phyloP scores from a whole-genome alignment of 2,329 filamentous ascomycete species.

The Chrysoporthe austroafricana region DNA sequence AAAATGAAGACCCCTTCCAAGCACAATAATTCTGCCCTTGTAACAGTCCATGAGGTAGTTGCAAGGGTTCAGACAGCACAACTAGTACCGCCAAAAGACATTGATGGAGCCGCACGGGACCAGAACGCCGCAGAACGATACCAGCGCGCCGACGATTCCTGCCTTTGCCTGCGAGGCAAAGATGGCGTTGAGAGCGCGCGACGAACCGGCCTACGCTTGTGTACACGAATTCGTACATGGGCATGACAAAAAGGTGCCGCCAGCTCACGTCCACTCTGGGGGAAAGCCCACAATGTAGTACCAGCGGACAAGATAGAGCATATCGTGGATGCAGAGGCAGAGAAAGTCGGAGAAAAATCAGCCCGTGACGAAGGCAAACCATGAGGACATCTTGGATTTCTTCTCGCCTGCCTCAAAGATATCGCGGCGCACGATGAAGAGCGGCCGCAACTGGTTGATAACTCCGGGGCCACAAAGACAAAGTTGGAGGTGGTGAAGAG shows the following conservation, averaged over 20 bases:
- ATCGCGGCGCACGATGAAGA: conserved; percentile 60
- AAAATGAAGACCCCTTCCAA: no score
- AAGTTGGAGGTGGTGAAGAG: conserved; percentile 67
- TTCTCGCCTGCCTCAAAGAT: conserved; percentile 64
- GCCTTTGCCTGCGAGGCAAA: no score
- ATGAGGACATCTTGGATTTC: conserved; percentile 64
- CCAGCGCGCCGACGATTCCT: no score
- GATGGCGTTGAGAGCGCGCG: no score
- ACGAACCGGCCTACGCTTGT: no score
- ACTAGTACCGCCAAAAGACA: conserved; percentile 57
- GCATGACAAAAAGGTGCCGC: conserved; percentile 34
- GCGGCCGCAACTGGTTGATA: conserved; percentile 61
- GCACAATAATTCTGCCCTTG: no score
- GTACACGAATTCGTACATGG: no score
- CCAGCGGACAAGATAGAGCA: conserved; percentile 58
- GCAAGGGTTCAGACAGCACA: conserved; percentile 66
- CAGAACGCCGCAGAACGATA: no score
- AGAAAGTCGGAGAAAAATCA: conserved; percentile 53
- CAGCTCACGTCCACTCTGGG: conserved; percentile 32
- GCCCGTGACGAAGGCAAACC: conserved; percentile 61
- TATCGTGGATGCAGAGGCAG: conserved; percentile 48
- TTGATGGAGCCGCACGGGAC: no score
- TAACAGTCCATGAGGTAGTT: conserved; percentile 66
- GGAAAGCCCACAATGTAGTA: conserved; percentile 63
- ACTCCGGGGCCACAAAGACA: conserved; percentile 65